Evolutionary conservation across 164 flowering plant species (phyloP), one percentile per base, ranked within the genome.

Genomic region (Amborella trichopoda): DNA sequence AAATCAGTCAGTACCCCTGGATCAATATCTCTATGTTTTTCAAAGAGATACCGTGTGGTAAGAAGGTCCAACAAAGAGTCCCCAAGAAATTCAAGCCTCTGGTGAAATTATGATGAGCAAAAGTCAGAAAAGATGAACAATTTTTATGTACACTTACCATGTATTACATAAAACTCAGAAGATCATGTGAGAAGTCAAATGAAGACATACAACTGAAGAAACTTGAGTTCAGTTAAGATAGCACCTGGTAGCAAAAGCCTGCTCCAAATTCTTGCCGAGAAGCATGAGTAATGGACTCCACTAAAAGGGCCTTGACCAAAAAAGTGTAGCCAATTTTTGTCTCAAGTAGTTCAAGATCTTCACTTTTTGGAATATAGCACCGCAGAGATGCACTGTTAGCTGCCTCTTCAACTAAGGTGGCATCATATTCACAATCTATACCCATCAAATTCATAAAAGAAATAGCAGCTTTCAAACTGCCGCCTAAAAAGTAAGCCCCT

Each of bases 81-180:
- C 4, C 99, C 96, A 20, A 91, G 86, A 73, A 78, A 91, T 65
- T 91, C 96, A 30, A 91, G 91, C 71, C 99, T 75, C 96, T 90
- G 74, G 41, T 0, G 53, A 55, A 62, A 30, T 46, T 51, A 17
- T 24, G 55, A 58, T 6, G 26, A 39, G 33, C 4, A 34, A 46
- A 48, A 16, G 13, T 32, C 19, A 54, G 30, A 25, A 19, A n/a
- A n/a, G n/a, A n/a, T n/a, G n/a, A n/a, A n/a, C n/a, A n/a, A n/a
- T n/a, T n/a, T n/a, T n/a, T n/a, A n/a, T n/a, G n/a, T n/a, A n/a
- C n/a, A n/a, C n/a, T n/a, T n/a, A n/a, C n/a, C n/a, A n/a, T n/a
- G n/a, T n/a, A n/a, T n/a, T n/a, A n/a, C n/a, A n/a, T n/a, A n/a
- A n/a, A n/a, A n/a, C n/a, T n/a, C n/a, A n/a, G n/a, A n/a, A n/a